Conservation (phyloP, 1,139 yeast species). For the Candida sp. region DNA sequence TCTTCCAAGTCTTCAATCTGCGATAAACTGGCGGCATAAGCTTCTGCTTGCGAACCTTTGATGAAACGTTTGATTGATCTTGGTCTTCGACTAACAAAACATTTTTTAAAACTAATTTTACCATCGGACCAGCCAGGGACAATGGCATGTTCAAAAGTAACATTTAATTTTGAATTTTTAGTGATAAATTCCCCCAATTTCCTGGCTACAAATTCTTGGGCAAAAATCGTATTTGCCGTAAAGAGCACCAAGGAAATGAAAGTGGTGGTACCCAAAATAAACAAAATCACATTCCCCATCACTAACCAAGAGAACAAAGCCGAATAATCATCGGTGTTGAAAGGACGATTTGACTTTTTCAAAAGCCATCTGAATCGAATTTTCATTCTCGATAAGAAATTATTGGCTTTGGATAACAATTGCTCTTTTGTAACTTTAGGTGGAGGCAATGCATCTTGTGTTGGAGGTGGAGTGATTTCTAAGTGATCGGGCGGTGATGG, state of each 20-base stretch:
- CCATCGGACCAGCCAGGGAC: conserved; percentile 96
- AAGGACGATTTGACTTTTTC: conserved; percentile 55
- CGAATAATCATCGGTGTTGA: conserved; percentile 82
- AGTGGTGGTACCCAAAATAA: conserved; percentile 86
- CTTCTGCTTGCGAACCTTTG: conserved; percentile 75
- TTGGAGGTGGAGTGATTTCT: background rate
- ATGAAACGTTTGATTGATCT: conserved; percentile 46
- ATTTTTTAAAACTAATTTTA: conserved; percentile 76
- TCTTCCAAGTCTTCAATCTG: conserved; percentile 24
- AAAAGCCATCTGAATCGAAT: conserved; percentile 71
- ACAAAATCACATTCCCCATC: conserved; percentile 77
- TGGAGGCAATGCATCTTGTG: background rate
- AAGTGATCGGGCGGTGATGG: background rate
- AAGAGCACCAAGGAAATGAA: conserved; percentile 77
- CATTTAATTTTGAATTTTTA: conserved; percentile 79
- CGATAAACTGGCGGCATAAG: conserved; percentile 46
- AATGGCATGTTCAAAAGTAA: conserved; percentile 89
- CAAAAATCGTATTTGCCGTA: conserved; percentile 80
- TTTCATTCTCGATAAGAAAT: conserved; percentile 45
- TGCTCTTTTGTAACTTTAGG: conserved; percentile 40
- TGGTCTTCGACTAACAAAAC: conserved; percentile 86
- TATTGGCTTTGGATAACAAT: conserved; percentile 49
- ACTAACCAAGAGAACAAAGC: conserved; percentile 91
- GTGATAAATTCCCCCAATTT: conserved; percentile 81
- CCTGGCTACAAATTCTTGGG: conserved; percentile 85